These are phyloP conservation scores for Heteromeles arbutifolia DNA, from an alignment of 306 rosid genomes.

Conservation along the genomic window DNA sequence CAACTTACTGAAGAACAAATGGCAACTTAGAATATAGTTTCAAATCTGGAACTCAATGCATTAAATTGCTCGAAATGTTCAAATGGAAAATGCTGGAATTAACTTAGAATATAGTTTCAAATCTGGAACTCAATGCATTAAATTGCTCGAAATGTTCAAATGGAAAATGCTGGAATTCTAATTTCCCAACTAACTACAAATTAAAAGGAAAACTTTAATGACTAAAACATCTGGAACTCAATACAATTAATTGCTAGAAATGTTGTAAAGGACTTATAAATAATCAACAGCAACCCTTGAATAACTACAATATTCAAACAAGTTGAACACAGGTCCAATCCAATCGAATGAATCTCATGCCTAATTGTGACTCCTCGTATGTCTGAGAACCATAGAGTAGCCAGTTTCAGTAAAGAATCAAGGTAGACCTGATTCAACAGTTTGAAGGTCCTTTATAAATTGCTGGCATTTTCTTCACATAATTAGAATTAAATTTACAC, in stretches of 20 bases:
- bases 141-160: background rate
- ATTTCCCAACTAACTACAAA: background rate
- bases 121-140: background rate
- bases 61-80: no score
- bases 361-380: background rate
- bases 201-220: background rate
- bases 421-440: background rate
- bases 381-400: background rate
- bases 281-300: background rate
- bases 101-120: background rate
- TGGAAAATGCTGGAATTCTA: background rate
- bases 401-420: background rate
- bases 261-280: background rate
- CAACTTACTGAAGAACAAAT: background rate
- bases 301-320: background rate
- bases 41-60: no score
- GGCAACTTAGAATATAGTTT: no score
- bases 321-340: background rate
- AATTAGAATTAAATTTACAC: background rate
- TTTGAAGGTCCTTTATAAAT: background rate
- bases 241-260: background rate
- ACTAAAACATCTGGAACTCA: background rate
- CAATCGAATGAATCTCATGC: background rate
- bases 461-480: background rate
- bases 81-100: no score